These are phyloP conservation scores for Coemansia sp. DNA, from an alignment of 192 early-diverging fungal species.

Conservation along the genomic window DNA sequence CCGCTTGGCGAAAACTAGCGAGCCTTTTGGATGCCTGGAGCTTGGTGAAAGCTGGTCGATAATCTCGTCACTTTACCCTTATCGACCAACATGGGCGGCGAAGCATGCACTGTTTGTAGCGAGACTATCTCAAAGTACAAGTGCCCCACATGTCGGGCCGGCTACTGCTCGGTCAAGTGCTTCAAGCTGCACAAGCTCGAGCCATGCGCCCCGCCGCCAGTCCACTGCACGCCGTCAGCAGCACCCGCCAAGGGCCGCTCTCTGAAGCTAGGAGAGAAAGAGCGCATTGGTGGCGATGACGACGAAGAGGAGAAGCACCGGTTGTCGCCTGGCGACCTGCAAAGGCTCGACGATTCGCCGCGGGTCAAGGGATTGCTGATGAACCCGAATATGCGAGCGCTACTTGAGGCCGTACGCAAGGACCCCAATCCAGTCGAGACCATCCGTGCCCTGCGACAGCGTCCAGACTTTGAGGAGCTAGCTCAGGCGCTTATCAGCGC, in stretches of 20 bases:
- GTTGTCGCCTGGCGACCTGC: conserved; percentile 24
- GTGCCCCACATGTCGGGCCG: conserved; percentile 37
- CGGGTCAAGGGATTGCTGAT: conserved; percentile 26
- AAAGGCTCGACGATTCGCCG: conserved; percentile 16
- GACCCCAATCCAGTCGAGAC: conserved; percentile 37
- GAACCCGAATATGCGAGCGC: conserved; percentile 24
- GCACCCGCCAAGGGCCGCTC: neutral
- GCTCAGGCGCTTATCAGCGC: conserved; percentile 42
- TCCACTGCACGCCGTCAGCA: neutral
- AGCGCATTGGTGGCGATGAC: conserved; percentile 15
- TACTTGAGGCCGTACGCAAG: conserved; percentile 29
- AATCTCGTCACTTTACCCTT: neutral
- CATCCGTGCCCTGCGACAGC: conserved; percentile 43
- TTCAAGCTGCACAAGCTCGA: conserved; percentile 44
- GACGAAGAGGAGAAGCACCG: conserved; percentile 37
- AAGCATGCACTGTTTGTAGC: conserved; percentile 41
- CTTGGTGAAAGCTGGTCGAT: neutral
- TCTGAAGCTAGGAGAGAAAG: neutral
- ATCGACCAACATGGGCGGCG: conserved; percentile 5
- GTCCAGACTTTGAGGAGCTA: conserved; percentile 42
- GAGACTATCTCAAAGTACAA: conserved; percentile 48
- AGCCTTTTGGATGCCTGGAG: neutral
- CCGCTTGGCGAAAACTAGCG: neutral
- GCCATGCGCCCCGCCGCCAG: conserved; percentile 20
- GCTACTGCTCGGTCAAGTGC: conserved; percentile 54